These are phyloP conservation scores for Inonotus obliquus DNA, from an alignment of 1,284 basidiomycete species.

Conservation along the genomic window DNA sequence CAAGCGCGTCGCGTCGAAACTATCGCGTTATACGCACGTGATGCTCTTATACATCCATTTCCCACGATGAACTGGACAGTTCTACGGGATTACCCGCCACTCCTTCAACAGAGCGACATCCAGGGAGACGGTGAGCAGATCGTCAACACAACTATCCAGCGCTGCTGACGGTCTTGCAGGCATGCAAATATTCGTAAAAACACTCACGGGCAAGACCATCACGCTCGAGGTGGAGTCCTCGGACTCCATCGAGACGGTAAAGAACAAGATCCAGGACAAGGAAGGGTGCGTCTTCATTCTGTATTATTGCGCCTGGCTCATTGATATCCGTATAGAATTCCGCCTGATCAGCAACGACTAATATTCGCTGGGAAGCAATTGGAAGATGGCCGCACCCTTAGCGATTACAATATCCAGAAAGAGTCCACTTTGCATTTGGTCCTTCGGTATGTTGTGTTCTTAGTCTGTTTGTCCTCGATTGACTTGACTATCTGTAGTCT, in stretches of 20 bases:
- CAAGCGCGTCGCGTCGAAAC: neutral
- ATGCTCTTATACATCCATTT: neutral
- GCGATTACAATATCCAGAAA: slow-evolving; percentile 99
- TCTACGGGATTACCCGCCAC: neutral
- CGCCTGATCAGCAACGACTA: slow-evolving; percentile 90
- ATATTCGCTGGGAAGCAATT: slow-evolving; percentile 97
- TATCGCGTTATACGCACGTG: neutral
- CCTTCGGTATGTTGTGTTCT: slow-evolving; percentile 63
- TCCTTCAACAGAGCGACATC: neutral
- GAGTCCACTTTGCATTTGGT: slow-evolving; percentile 98
- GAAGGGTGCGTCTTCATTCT: slow-evolving; percentile 56
- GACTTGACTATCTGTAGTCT: slow-evolving; percentile 49
- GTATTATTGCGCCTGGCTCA: neutral
- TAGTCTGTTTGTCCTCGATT: neutral
- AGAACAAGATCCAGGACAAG: slow-evolving; percentile 90
- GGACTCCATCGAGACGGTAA: slow-evolving; percentile 93
- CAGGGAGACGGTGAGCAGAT: neutral
- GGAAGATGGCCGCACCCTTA: slow-evolving; percentile 92
- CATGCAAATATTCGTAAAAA: slow-evolving; percentile 96
- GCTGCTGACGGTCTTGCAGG: slow-evolving; percentile 21
- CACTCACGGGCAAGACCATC: slow-evolving; percentile 97
- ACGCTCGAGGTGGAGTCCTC: slow-evolving; percentile 97
- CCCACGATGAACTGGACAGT: slow-evolving; percentile 3
- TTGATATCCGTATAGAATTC: slow-evolving; percentile 50
- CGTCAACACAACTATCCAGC: neutral